Percentiles rank a stretch among this genome's conserved stretches.
Evolutionary conservation across 2,329 filamentous ascomycete genomes (phyloP).

Genomic region (Penicillium rolfsii): DNA sequence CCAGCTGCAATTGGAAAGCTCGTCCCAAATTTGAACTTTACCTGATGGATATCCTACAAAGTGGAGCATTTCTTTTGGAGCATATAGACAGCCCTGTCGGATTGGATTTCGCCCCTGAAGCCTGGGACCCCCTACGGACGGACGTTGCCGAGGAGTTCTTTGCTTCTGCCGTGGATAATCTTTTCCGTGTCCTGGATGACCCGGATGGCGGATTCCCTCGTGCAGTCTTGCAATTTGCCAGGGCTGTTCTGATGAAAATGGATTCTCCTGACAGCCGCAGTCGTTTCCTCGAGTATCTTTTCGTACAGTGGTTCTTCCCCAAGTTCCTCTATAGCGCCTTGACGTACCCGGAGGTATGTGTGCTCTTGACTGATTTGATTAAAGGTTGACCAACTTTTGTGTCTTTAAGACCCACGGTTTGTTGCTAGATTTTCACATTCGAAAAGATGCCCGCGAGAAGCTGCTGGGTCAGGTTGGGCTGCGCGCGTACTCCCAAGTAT

Average conservation of each 20-base stretch:
- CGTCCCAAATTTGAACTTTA: conserved; percentile 90
- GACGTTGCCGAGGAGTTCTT: conserved; percentile 88
- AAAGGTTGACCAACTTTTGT: conserved; percentile 21
- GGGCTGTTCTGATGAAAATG: conserved; percentile 78
- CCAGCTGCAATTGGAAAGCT: conserved; percentile 86
- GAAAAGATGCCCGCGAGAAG: conserved; percentile 82
- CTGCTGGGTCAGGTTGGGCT: conserved; percentile 74
- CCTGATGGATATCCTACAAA: conserved; percentile 90
- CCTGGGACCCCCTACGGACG: conserved; percentile 70
- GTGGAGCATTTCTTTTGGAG: conserved; percentile 88
- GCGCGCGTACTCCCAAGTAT: conserved; percentile 76
- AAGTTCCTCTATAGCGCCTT: conserved; percentile 82
- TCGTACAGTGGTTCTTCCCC: conserved; percentile 90
- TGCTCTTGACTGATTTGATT: neutral
- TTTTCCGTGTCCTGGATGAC: conserved; percentile 87
- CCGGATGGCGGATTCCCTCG: conserved; percentile 85
- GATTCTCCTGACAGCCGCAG: conserved; percentile 70
- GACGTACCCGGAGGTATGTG: conserved; percentile 78
- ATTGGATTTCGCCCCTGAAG: conserved; percentile 72
- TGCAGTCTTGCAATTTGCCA: conserved; percentile 80
- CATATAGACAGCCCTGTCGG: conserved; percentile 76
- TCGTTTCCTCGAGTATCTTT: conserved; percentile 77
- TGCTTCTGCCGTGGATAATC: conserved; percentile 73
- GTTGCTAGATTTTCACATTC: conserved; percentile 89
- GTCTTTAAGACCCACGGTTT: conserved; percentile 58